These are phyloP conservation scores for Mycena belliarum DNA, from an alignment of 768 basidiomycete species.

Conservation along the genomic window DNA sequence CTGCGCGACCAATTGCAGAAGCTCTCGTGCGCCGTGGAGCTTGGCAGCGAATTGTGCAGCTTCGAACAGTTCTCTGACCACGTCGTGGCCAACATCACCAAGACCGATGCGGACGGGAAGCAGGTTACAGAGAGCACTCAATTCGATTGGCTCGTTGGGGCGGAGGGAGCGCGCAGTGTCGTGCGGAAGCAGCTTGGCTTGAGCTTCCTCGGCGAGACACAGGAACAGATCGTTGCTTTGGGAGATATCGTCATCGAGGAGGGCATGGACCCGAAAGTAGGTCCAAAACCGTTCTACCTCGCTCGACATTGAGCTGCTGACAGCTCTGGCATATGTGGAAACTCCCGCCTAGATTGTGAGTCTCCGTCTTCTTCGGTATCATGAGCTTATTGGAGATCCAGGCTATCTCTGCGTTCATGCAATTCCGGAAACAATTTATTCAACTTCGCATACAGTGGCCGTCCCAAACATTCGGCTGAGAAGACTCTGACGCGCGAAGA, in stretches of 20 bases:
- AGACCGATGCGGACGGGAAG: conserved; percentile 19
- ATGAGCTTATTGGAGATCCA: neutral
- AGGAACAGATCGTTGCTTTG: conserved; percentile 26
- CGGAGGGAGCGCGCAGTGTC: conserved; percentile 42
- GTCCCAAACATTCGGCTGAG: conserved; percentile 8
- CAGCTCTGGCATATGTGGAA: conserved; percentile 29
- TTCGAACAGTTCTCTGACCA: conserved; percentile 35
- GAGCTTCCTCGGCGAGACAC: conserved; percentile 42
- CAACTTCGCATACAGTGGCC: conserved; percentile 2
- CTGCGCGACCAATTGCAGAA: conserved; percentile 31
- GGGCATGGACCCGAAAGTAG: conserved; percentile 29
- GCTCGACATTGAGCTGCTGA: neutral
- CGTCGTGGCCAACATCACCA: conserved; percentile 31
- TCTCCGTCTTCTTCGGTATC: neutral
- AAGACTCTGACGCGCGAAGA: conserved; percentile 22
- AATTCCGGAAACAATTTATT: neutral
- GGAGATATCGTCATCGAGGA: conserved; percentile 43
- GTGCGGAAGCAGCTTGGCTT: conserved; percentile 43
- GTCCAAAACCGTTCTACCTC: neutral
- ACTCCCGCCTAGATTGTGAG: conserved; percentile 14
- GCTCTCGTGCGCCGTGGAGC: conserved; percentile 34
- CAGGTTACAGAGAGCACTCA: conserved; percentile 29
- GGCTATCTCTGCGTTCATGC: neutral
- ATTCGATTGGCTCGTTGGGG: conserved; percentile 38
- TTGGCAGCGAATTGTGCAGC: conserved; percentile 33